Evolutionary conservation across 2,329 filamentous ascomycete species (phyloP).

Genomic region (Periconia digitata): DNA sequence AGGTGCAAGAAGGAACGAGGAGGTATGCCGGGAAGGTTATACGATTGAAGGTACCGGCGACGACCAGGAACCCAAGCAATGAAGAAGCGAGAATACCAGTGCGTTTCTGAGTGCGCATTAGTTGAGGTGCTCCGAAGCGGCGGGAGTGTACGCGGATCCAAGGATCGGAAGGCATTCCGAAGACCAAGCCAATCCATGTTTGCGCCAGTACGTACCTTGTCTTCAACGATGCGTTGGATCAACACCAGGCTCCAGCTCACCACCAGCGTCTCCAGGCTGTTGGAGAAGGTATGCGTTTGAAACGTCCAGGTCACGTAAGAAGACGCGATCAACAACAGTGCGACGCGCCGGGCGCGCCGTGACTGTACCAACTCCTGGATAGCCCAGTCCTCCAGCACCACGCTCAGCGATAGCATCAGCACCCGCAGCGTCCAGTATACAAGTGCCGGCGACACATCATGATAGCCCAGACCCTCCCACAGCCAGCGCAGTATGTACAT

Average conservation of each 20-base stretch:
- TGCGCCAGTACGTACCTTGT: slow-evolving; percentile 61
- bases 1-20: slow-evolving; percentile 75
- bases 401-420: slow-evolving; percentile 92
- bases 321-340: slow-evolving; percentile 83
- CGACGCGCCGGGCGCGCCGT: slow-evolving; percentile 68
- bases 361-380: slow-evolving; percentile 86
- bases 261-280: slow-evolving; percentile 90
- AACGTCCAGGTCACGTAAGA: slow-evolving; percentile 99
- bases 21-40: slow-evolving; percentile 97
- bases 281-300: slow-evolving; percentile 97
- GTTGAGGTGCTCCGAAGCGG: slow-evolving; percentile 3
- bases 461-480: slow-evolving; percentile 81
- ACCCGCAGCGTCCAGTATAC: slow-evolving; percentile 88
- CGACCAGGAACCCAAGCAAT: slow-evolving; percentile 76
- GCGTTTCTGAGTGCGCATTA: slow-evolving; percentile 59
- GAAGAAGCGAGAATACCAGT: slow-evolving; percentile 75
- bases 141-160: slow-evolving; percentile 8
- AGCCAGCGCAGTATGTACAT: slow-evolving; percentile 93
- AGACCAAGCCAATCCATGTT: not conserved
- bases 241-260: slow-evolving; percentile 93
- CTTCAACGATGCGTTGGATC: slow-evolving; percentile 80
- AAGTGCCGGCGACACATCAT: slow-evolving; percentile 75
- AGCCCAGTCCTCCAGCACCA: slow-evolving; percentile 97
- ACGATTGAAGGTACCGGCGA: slow-evolving; percentile 91
- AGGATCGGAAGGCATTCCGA: slow-evolving; percentile 26